A percentile compares a stretch with the other conserved stretches of the same genome.
Evolutionary conservation across 345 rosid genomes (phyloP).

Genomic region (Atalantia buxifolia): DNA sequence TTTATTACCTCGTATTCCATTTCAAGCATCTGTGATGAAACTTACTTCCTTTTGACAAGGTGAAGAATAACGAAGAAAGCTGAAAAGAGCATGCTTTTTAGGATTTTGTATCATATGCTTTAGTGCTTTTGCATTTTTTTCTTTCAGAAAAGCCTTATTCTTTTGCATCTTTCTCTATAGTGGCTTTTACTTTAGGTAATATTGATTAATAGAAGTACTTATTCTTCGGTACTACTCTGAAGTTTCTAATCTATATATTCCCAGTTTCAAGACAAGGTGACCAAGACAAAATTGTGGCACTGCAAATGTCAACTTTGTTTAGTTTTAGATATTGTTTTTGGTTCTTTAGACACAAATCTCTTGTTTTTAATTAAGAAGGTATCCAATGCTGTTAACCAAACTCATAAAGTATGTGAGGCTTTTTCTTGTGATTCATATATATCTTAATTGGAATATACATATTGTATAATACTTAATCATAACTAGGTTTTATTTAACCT

Average conservation of each 20-base stretch:
- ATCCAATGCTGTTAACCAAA: not conserved
- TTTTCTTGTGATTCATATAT: not conserved
- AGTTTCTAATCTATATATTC: not conserved
- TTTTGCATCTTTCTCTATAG: conserved; percentile 26
- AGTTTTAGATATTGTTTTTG: not conserved
- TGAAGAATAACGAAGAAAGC: not conserved
- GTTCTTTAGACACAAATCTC: not conserved
- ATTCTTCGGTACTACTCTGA: not conserved
- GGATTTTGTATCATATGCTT: conserved; percentile 4
- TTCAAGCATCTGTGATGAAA: not conserved
- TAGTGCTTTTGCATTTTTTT: conserved; percentile 16
- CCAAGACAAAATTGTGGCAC: not conserved
- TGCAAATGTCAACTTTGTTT: not conserved
- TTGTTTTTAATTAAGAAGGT: not conserved
- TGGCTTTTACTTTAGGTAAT: conserved; percentile 11
- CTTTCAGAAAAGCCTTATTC: conserved; percentile 16
- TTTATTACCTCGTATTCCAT: not conserved
- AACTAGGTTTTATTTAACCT: not conserved
- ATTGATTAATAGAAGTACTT: conserved; percentile 4
- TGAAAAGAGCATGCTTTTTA: not conserved
- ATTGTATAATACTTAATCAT: not conserved
- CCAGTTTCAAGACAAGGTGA: not conserved
- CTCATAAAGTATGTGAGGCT: not conserved
- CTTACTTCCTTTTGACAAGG: not conserved
- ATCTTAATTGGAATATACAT: not conserved